Base-by-base conservation (phyloP, 441 rosid genomes). In the Populus tomentosa region DNA sequence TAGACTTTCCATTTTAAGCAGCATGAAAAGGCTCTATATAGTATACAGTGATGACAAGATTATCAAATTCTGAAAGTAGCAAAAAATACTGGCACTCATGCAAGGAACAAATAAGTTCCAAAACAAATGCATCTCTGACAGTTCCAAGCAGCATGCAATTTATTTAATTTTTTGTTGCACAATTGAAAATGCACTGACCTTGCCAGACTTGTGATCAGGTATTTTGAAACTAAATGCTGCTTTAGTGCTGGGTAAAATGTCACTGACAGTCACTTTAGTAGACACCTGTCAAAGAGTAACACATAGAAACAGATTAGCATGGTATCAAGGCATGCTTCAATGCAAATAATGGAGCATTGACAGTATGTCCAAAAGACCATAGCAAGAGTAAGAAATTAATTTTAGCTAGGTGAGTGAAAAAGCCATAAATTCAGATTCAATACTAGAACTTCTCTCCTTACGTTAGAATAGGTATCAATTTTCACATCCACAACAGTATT, bases 171-270 rank as follows among this genome's bases (percentile, higher is more conserved):
- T 63, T 16, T 64, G 16, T 50, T 71, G 23, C 33, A 38, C 38
- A 71, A 46, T 38, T 30, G n/a, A 38, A 56, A 70, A 61, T 64
- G 82, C 77, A 89, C 93, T 80, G 80, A 93, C 97, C 96, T 91
- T 91, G 89, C 97, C 92, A 80, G 93, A 93, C 89, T 88, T 93
- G 82, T 93, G 93, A 87, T 93, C 94, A 62, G 97, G 97, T 79
- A 91, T 83, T 78, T 78, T 85, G 85, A 91, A 93, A 86, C 94
- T 89, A 74, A 89, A 74, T 53, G 87, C 86, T 75, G 86, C 89
- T 83, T 86, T 91, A 53, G 93, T 87, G 77, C 83, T 80, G 24
- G 93, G 92, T 73, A 90, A 74, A 50, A 88, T 77, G 77, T 88
- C 89, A 82, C 80, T 84, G 70, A 89, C 73, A 70, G 89, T 93